phyloP scores from a whole-genome alignment of 345 rosid genomes.

The Gossypium turneri region DNA sequence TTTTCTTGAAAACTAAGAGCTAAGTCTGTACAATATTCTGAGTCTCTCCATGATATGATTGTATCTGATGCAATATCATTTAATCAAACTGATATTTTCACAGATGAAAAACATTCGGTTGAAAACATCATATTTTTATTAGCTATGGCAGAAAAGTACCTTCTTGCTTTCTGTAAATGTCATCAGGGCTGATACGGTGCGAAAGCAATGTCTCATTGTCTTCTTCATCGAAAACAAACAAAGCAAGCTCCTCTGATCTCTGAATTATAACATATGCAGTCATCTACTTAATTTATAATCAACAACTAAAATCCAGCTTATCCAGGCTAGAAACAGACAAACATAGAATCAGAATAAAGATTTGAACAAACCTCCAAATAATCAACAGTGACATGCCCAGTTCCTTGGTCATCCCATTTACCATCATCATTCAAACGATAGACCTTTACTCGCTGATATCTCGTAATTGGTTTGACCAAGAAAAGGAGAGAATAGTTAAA shows the following conservation, averaged over 20 bases:
- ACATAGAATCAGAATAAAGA: constrained; percentile 12
- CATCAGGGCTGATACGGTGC: constrained; percentile 77
- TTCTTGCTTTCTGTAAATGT: constrained; percentile 82
- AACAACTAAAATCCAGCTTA: neutral
- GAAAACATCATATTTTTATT: neutral
- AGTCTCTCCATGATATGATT: constrained; percentile 97
- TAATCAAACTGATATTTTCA: constrained; percentile 8
- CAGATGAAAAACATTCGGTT: neutral
- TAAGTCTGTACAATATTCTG: constrained; percentile 78
- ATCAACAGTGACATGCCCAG: constrained; percentile 79
- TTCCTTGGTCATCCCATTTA: constrained; percentile 96
- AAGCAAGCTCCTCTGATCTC: constrained; percentile 72
- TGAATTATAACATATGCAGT: constrained; percentile 32
- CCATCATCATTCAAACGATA: constrained; percentile 70
- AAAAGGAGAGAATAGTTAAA: neutral
- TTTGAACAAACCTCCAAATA: constrained; percentile 66
- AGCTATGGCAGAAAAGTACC: constrained; percentile 41
- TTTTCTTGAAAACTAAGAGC: constrained; percentile 98
- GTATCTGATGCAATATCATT: constrained; percentile 49
- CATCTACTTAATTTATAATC: neutral
- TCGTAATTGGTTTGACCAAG: neutral
- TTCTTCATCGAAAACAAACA: constrained; percentile 83
- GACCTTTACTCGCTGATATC: constrained; percentile 80
- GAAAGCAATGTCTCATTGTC: constrained; percentile 71
- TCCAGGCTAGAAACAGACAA: neutral